These are phyloP conservation scores for Mercurialis annua DNA, from an alignment of 345 rosid genomes.

Conservation along the genomic window DNA sequence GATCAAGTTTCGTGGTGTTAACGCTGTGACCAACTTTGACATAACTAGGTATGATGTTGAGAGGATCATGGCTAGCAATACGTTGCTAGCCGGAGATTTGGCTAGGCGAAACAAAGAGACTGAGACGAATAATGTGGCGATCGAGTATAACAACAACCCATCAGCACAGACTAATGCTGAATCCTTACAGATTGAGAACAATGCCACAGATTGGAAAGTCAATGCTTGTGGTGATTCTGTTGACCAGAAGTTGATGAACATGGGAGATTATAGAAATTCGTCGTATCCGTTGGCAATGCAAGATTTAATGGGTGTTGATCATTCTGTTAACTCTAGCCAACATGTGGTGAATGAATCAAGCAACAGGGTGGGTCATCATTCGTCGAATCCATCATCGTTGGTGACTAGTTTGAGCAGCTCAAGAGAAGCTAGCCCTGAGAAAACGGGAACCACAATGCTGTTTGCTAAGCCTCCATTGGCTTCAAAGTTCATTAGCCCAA, in stretches of 20 bases:
- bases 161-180: slow-evolving; percentile 18
- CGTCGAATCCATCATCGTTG: slow-evolving; percentile 55
- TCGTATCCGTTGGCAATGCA: slow-evolving; percentile 40
- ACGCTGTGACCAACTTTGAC: slow-evolving; percentile 81
- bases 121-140: slow-evolving; percentile 23
- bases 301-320: slow-evolving; percentile 45
- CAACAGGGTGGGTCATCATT: slow-evolving; percentile 29
- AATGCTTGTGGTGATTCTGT: slow-evolving; percentile 27
- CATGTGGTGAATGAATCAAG: slow-evolving; percentile 32
- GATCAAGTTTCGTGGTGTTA: slow-evolving; percentile 69
- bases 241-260: slow-evolving; percentile 28
- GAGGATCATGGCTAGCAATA: slow-evolving; percentile 68
- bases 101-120: slow-evolving; percentile 55
- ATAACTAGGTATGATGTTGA: slow-evolving; percentile 68
- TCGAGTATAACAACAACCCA: slow-evolving; percentile 18
- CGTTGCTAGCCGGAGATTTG: slow-evolving; percentile 64
- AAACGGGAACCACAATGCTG: slow-evolving; percentile 32
- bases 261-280: slow-evolving; percentile 24
- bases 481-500: slow-evolving; percentile 45
- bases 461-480: slow-evolving; percentile 54
- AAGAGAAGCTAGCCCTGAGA: slow-evolving; percentile 65
- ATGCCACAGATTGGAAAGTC: slow-evolving; percentile 46
- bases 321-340: slow-evolving; percentile 31
- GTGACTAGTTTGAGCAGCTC: slow-evolving; percentile 65
- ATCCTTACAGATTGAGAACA: slow-evolving; percentile 15